Conservation (phyloP, 2,329 filamentous ascomycete species). For the Teratosphaeria destructans region DNA sequence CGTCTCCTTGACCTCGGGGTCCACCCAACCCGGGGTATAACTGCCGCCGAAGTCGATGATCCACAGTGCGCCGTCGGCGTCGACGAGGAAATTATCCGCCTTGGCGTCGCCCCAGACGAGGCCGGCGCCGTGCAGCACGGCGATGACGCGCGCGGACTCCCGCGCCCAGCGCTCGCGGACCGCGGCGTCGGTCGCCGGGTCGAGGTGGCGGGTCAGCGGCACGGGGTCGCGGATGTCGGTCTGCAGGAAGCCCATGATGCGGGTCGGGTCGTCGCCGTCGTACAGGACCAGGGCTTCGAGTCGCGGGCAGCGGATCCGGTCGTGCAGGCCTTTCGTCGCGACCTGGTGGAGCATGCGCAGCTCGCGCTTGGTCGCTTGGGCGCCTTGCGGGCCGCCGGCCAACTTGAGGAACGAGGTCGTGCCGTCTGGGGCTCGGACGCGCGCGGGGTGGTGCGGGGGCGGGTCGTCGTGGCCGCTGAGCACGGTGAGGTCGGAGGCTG, state of each 20-base stretch:
- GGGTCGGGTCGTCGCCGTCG: constrained; percentile 6
- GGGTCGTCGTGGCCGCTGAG: constrained; percentile 14
- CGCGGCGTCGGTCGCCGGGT: constrained; percentile 18
- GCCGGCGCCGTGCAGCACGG: constrained; percentile 22
- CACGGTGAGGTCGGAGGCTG: constrained; percentile 18
- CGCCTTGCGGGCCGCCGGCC: constrained; percentile 19
- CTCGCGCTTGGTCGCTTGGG: constrained; percentile 25
- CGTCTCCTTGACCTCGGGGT: constrained; percentile 25
- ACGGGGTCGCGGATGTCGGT: constrained; percentile 22
- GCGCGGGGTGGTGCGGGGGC: constrained; percentile 18
- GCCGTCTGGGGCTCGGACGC: constrained; percentile 8
- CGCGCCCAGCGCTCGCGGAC: constrained; percentile 23
- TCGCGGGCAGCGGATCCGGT: constrained; percentile 19
- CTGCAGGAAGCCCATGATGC: constrained; percentile 26
- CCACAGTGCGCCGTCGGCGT: constrained; percentile 26
- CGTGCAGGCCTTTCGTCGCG: constrained; percentile 17
- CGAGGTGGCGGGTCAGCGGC: constrained; percentile 23
- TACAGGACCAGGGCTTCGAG: constrained; percentile 21
- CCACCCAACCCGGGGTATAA: constrained; percentile 30
- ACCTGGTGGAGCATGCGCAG: constrained; percentile 21
- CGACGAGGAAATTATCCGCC: constrained; percentile 32
- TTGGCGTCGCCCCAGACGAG: constrained; percentile 32
- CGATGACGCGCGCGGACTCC: constrained; percentile 18
- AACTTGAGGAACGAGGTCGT: constrained; percentile 24
- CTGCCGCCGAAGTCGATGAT: constrained; percentile 31